Evolutionary conservation across 179 eudicot species (phyloP).

Genomic region (Nepenthes alata): DNA sequence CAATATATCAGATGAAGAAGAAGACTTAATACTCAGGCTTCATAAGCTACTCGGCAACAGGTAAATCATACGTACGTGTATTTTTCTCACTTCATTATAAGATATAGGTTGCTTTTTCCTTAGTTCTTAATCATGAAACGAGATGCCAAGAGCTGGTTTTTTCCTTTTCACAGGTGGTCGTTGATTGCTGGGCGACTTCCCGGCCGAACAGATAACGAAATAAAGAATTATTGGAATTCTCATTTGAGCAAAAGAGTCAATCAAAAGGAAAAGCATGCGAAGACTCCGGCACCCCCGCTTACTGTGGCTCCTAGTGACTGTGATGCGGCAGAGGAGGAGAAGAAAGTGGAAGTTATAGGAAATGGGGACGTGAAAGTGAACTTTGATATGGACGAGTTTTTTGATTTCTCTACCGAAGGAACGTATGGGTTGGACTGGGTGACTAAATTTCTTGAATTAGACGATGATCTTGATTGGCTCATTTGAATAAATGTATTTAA

Average conservation of each 20-base stretch:
- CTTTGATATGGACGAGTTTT: slow-evolving; percentile 24
- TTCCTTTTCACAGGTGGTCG: slow-evolving; percentile 37
- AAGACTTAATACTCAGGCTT: slow-evolving; percentile 32
- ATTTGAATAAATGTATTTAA: no score
- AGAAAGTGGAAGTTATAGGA: slow-evolving; percentile 1
- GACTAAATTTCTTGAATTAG: slow-evolving; percentile 21
- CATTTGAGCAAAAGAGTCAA: slow-evolving; percentile 60
- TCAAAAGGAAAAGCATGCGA: slow-evolving; percentile 5
- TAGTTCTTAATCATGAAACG: no score
- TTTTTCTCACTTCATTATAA: no score
- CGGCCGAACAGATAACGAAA: slow-evolving; percentile 68
- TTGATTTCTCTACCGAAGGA: slow-evolving; percentile 34
- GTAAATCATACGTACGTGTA: slow-evolving; percentile 1
- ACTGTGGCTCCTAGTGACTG: neutral
- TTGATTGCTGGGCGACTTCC: slow-evolving; percentile 66
- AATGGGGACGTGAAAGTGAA: slow-evolving; percentile 10
- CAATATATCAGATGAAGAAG: slow-evolving; percentile 25
- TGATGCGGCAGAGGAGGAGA: neutral
- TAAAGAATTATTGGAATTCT: slow-evolving; percentile 73
- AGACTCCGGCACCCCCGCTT: slow-evolving; percentile 1
- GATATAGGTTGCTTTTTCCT: neutral
- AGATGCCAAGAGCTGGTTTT: neutral
- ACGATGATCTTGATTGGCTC: slow-evolving; percentile 4
- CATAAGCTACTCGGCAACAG: slow-evolving; percentile 38
- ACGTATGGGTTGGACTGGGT: slow-evolving; percentile 33